These are phyloP conservation scores for Alternaria longipes DNA, from an alignment of 2,329 filamentous ascomycete genomes.

Conservation along the genomic window DNA sequence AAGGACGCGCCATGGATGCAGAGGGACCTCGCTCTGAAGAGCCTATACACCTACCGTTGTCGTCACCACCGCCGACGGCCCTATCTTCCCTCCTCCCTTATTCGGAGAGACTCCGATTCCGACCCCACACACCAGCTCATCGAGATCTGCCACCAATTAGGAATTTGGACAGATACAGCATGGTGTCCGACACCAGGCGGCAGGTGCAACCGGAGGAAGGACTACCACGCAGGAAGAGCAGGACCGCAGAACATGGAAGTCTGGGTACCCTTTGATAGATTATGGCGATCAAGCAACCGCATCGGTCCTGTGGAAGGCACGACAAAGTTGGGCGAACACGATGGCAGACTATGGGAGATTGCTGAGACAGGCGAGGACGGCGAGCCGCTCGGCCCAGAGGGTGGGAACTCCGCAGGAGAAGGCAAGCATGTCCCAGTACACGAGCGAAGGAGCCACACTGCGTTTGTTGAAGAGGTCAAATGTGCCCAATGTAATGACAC, in stretches of 20 bases:
- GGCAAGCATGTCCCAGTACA: constrained; percentile 65
- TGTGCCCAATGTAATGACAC: constrained; percentile 64
- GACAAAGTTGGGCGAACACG: constrained; percentile 48
- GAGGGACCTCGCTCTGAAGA: constrained; percentile 63
- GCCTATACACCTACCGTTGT: constrained; percentile 69
- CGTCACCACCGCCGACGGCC: constrained; percentile 69
- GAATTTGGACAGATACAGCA: constrained; percentile 69
- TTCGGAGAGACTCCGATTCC: constrained; percentile 66
- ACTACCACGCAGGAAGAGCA: constrained; percentile 65
- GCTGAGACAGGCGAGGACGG: constrained; percentile 63
- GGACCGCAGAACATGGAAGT: constrained; percentile 65
- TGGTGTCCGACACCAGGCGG: constrained; percentile 68
- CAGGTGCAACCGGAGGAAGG: constrained; percentile 64
- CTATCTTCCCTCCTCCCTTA: constrained; percentile 65
- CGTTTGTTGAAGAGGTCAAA: constrained; percentile 62
- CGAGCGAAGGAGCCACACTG: constrained; percentile 62
- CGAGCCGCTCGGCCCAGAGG: constrained; percentile 63
- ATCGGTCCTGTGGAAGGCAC: constrained; percentile 57
- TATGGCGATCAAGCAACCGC: constrained; percentile 68
- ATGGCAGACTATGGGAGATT: constrained; percentile 66
- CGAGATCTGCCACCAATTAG: constrained; percentile 65
- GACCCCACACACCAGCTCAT: constrained; percentile 69
- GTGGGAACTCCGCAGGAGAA: constrained; percentile 56
- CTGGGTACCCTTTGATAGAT: constrained; percentile 69
- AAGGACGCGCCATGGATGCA: constrained; percentile 54